Evolutionary conservation across 139 green algal species (phyloP).

Genomic region (Volvox africanus): DNA sequence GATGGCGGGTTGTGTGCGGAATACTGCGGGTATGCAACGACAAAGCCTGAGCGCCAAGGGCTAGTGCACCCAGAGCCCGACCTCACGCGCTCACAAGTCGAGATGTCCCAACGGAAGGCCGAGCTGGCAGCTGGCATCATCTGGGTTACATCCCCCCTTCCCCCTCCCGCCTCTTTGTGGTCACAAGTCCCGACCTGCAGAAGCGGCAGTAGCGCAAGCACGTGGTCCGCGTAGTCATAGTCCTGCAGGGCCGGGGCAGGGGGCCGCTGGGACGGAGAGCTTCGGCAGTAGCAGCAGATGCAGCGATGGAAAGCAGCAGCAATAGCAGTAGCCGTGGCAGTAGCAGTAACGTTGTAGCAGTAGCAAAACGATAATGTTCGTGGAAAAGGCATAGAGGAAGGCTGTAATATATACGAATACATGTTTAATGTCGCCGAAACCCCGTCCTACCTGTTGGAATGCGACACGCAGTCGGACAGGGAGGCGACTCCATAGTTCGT

Average conservation of each 20-base stretch:
- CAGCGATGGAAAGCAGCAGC: background rate
- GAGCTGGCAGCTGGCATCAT: background rate
- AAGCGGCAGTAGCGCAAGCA: slow-evolving; percentile 22
- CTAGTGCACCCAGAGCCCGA: background rate
- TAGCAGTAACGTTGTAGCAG: background rate
- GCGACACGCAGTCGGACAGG: no score
- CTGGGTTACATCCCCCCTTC: background rate
- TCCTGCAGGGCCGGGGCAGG: slow-evolving; percentile 9
- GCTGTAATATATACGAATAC: no score
- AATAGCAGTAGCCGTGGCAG: background rate
- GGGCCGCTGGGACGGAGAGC: background rate
- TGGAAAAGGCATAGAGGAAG: no score
- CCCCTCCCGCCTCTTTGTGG: background rate
- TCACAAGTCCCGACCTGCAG: background rate
- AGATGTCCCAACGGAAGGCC: background rate
- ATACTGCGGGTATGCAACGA: no score
- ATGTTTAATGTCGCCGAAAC: no score
- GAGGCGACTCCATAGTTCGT: no score
- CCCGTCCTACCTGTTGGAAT: no score
- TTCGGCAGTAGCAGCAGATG: background rate
- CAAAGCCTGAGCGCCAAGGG: background rate
- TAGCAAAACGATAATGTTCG: background rate
- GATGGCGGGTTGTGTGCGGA: no score
- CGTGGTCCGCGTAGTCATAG: slow-evolving; percentile 1
- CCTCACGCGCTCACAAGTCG: background rate